Base-by-base conservation (phyloP, 176 grass and related monocot genomes). In the Hordeum marinum region DNA sequence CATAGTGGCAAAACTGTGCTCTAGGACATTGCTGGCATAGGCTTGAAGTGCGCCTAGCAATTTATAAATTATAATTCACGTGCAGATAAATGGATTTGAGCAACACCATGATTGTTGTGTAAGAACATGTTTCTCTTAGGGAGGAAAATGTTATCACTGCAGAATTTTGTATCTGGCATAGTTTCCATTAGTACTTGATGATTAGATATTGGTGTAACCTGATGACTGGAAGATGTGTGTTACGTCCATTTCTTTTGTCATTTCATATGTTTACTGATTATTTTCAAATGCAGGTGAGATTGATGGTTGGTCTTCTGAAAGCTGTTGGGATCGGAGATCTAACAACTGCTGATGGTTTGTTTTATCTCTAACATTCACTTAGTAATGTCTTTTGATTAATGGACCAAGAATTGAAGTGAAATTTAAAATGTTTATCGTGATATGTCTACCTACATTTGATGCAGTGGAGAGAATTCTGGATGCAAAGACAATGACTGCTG, bases 251-350 rank as follows among this genome's bases (percentile, higher is more conserved):
- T 36, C 26, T 29, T 76, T 77, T 63, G 36, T 12, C 5, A 20
- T 75, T 43, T 54, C 26, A 62, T 25, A 66, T 25, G 14, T 88
- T 79, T 82, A 88, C 42, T 82, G 26, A 81, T 90, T 50, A 42
- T 12, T 90, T 84, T 65, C 69, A 35, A 36, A 36, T 83, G 63
- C 88, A 99, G 96, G 91, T 99, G 60, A 92, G 96, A 76, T 75
- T 99, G 72, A 92, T 99, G 93, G 96, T 99, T 58, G 96, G 93
- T 82, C 91, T 92, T 88, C 79, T 99, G 69, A 99, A 96, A 92
- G 90, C 78, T 87, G 93, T 96, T 91, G 96, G 96, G 31, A 92
- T 84, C 10, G 96, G 91, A 59, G 70, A 96, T 75, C 42, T 92
- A 59, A 84, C 88, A 89, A 82, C 80, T 58, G 73, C 41, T 15